Evolutionary conservation across 192 early-diverging fungal species (phyloP).

Genomic region (Linnemannia elongata): DNA sequence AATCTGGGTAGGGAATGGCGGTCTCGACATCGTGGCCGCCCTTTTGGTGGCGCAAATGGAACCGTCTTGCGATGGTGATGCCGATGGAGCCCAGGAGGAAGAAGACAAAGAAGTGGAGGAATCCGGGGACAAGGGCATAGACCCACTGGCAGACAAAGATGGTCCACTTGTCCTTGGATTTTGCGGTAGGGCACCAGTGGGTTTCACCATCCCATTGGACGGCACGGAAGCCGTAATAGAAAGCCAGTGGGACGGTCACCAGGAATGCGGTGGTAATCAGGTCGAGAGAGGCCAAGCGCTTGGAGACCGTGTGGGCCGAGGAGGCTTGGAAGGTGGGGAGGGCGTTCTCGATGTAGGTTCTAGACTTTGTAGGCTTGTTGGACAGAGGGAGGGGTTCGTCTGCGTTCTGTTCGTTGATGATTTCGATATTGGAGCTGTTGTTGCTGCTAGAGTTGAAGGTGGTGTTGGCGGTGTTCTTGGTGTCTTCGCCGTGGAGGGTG

Average conservation of each 20-base stretch:
- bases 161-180: constrained; percentile 34
- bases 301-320: constrained; percentile 19
- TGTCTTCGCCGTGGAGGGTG: background rate
- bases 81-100: constrained; percentile 37
- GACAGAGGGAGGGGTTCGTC: background rate
- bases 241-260: constrained; percentile 29
- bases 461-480: background rate
- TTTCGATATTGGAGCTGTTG: background rate
- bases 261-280: constrained; percentile 27
- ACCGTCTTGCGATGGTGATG: constrained; percentile 18
- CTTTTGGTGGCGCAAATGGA: constrained; percentile 31
- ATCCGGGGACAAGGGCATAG: constrained; percentile 29
- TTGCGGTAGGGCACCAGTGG: constrained; percentile 27
- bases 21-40: constrained; percentile 18
- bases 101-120: constrained; percentile 35
- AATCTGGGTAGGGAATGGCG: constrained; percentile 15
- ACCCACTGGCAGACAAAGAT: constrained; percentile 52
- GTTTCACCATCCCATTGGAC: constrained; percentile 28
- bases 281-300: constrained; percentile 25
- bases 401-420: background rate
- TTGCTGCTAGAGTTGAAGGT: background rate
- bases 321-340: constrained; percentile 40
- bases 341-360: constrained; percentile 30
- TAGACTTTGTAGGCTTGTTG: constrained; percentile 10
- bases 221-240: constrained; percentile 34